A percentile compares a stretch with the other conserved stretches of the same genome.
These are phyloP conservation scores for Laguncularia racemosa DNA, from an alignment of 345 rosid species.

Conservation along the genomic window DNA sequence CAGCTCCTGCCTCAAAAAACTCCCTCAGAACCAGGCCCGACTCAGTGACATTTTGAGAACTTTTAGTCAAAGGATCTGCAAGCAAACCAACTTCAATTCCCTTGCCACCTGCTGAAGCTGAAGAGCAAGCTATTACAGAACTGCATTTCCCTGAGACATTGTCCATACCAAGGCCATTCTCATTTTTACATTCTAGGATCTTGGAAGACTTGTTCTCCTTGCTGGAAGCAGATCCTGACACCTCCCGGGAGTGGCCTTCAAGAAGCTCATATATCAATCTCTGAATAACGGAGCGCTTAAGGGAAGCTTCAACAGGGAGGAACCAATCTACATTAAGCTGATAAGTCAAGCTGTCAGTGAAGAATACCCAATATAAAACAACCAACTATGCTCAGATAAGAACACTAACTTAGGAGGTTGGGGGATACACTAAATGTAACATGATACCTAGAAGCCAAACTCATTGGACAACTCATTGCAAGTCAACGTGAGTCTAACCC, in stretches of 20 bases:
- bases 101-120: slow-evolving; percentile 35
- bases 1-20: slow-evolving; percentile 57
- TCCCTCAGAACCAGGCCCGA: slow-evolving; percentile 78
- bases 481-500: too few relatives aligned
- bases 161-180: slow-evolving; percentile 30
- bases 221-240: slow-evolving; percentile 24
- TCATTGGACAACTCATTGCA: too few relatives aligned
- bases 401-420: too few relatives aligned
- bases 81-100: slow-evolving; percentile 74
- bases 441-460: too few relatives aligned
- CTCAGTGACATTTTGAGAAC: slow-evolving; percentile 47
- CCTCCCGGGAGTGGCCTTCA: slow-evolving; percentile 37
- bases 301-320: slow-evolving; percentile 80
- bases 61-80: slow-evolving; percentile 51
- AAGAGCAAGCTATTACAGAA: slow-evolving; percentile 33
- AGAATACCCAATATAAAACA: slow-evolving; percentile 3
- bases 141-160: slow-evolving; percentile 33
- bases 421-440: too few relatives aligned
- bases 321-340: slow-evolving; percentile 91
- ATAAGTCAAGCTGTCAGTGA: slow-evolving; percentile 9
- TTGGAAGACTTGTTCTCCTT: slow-evolving; percentile 31
- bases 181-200: slow-evolving; percentile 25
- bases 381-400: background rate
- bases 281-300: slow-evolving; percentile 84
- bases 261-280: slow-evolving; percentile 66